Evolutionary conservation across 2,329 filamentous ascomycete genomes (phyloP).

Genomic region (Hymenoscyphus fructigenus): DNA sequence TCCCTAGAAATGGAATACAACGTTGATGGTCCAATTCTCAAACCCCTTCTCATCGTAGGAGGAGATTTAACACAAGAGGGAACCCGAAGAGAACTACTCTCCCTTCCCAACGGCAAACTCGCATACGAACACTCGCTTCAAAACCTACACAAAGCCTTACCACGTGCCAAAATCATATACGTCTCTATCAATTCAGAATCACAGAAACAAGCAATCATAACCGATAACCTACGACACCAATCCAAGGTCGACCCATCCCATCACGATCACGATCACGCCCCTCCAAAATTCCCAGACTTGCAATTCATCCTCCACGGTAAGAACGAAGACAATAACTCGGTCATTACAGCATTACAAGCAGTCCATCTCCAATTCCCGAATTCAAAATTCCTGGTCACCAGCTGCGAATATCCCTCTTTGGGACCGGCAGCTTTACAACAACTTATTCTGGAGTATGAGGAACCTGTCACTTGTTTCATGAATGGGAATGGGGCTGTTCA

Average conservation of each 20-base stretch:
- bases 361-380: background rate
- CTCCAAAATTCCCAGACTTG: background rate
- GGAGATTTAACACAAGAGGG: constrained; percentile 31
- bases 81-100: constrained; percentile 37
- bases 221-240: background rate
- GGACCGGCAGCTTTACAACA: constrained; percentile 30
- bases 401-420: constrained; percentile 39
- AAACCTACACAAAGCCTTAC: constrained; percentile 26
- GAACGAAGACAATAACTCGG: background rate
- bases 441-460: constrained; percentile 29
- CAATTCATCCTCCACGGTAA: background rate
- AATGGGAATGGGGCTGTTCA: constrained; percentile 35
- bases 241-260: background rate
- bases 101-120: constrained; percentile 30
- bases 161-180: constrained; percentile 31
- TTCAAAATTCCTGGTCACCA: background rate
- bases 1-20: background rate
- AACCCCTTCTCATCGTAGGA: background rate
- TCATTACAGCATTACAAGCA: background rate
- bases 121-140: constrained; percentile 34
- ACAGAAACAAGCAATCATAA: background rate
- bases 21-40: background rate
- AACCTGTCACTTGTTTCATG: constrained; percentile 39
- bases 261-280: background rate
- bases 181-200: constrained; percentile 23